Evolutionary conservation across 1,284 basidiomycete species (phyloP).

Genomic region (Somion occarium): DNA sequence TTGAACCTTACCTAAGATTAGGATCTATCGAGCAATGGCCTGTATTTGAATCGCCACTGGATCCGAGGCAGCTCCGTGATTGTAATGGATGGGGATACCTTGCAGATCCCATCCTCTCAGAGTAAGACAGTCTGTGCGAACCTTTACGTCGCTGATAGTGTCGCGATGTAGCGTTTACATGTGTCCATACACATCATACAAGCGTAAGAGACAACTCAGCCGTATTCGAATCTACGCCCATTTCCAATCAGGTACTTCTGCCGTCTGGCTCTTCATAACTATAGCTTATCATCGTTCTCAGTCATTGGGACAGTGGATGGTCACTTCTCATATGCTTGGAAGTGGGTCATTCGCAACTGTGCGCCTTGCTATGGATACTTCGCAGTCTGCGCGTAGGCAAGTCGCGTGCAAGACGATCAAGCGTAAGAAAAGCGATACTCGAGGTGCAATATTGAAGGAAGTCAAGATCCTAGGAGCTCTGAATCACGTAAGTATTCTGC

Average conservation of each 20-base stretch:
- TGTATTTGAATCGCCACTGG: constrained; percentile 64
- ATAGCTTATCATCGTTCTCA: constrained; percentile 17
- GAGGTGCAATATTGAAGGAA: constrained; percentile 68
- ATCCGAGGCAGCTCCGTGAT: constrained; percentile 62
- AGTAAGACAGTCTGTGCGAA: constrained; percentile 31
- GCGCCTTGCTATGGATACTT: constrained; percentile 65
- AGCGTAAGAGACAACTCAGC: constrained; percentile 31
- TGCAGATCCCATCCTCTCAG: constrained; percentile 59
- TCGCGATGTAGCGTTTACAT: constrained; percentile 53
- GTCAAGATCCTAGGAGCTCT: constrained; percentile 66
- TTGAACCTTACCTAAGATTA: constrained; percentile 24
- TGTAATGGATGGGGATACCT: constrained; percentile 67
- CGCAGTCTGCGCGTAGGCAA: constrained; percentile 48
- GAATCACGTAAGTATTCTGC: constrained; percentile 50
- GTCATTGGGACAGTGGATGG: constrained; percentile 57
- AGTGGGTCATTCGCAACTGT: constrained; percentile 80
- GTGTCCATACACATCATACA: constrained; percentile 43
- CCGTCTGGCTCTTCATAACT: neutral
- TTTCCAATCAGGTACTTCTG: constrained; percentile 34
- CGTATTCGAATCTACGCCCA: constrained; percentile 60
- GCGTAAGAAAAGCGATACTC: constrained; percentile 49
- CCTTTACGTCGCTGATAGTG: neutral
- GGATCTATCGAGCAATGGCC: constrained; percentile 78
- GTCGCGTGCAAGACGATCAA: constrained; percentile 82
- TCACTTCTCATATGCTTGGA: constrained; percentile 72